These are phyloP conservation scores for Alternaria triticina DNA, from an alignment of 2,329 filamentous ascomycete species.

Conservation along the genomic window DNA sequence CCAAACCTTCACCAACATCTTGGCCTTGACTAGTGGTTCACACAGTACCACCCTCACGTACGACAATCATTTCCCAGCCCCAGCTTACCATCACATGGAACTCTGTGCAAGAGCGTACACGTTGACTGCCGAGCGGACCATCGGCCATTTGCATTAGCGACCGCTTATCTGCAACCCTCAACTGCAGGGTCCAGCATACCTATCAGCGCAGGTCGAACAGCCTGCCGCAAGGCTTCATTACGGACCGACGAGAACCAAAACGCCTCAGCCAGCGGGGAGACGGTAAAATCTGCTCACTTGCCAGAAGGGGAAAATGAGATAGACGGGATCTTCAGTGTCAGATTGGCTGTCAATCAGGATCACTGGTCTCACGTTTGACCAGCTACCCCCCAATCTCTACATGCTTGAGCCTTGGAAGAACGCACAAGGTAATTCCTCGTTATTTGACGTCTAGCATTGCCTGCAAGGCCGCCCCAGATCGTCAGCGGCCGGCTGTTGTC, in stretches of 20 bases:
- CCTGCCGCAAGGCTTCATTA: not conserved
- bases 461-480: not conserved
- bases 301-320: not conserved
- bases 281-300: not conserved
- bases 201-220: not conserved
- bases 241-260: not conserved
- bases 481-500: not conserved
- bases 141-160: not conserved
- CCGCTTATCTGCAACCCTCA: not conserved
- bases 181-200: not conserved
- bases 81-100: not conserved
- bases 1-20: not conserved
- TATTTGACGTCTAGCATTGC: slow-evolving; percentile 28
- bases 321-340: not conserved
- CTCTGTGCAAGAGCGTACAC: not conserved
- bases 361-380: not conserved
- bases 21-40: not conserved
- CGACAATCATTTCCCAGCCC: not conserved
- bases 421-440: slow-evolving; percentile 18
- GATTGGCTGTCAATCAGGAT: not conserved
- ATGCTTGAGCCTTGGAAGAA: not conserved
- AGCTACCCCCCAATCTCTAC: not conserved
- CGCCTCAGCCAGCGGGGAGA: not conserved
- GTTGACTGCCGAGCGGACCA: not conserved
- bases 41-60: not conserved